Evolutionary conservation across 2,329 filamentous ascomycete genomes (phyloP).

Genomic region (Meredithiella fracta): DNA sequence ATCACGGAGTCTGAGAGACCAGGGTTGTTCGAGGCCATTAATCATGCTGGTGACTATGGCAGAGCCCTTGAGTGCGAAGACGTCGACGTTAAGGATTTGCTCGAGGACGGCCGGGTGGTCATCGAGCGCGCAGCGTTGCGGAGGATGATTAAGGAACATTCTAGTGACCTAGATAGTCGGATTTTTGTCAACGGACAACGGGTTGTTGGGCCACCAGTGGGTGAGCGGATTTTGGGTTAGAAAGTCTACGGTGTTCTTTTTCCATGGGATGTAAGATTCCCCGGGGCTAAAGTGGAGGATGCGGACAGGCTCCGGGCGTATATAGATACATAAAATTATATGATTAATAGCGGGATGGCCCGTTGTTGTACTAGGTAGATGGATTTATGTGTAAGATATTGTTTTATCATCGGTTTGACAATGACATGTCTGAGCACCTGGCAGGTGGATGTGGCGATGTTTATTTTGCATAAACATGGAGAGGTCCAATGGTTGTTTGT

Average conservation of each 20-base stretch:
- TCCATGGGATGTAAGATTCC: neutral
- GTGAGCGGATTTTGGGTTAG: slow-evolving; percentile 5
- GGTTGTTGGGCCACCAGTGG: neutral
- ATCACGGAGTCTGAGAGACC: slow-evolving; percentile 40
- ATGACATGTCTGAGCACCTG: neutral
- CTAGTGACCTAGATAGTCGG: slow-evolving; percentile 39
- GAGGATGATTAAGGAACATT: slow-evolving; percentile 55
- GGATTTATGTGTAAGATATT: neutral
- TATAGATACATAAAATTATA: neutral
- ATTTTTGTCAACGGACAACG: slow-evolving; percentile 6
- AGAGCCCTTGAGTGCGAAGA: slow-evolving; percentile 54
- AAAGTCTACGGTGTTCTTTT: too few species aligned
- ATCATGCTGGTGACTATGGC: slow-evolving; percentile 47
- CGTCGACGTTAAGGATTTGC: slow-evolving; percentile 87
- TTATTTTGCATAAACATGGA: neutral
- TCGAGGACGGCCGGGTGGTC: slow-evolving; percentile 71
- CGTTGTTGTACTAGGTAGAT: neutral
- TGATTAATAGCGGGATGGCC: neutral
- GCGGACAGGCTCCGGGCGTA: neutral
- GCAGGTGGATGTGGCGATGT: neutral
- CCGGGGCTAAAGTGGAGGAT: neutral
- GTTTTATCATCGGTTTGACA: neutral
- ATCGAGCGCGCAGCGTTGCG: slow-evolving; percentile 70
- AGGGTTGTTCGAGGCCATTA: slow-evolving; percentile 49
- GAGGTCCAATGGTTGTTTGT: neutral